Base-by-base conservation (phyloP, 305 asterid species). In the Fraxinus baroniana region DNA sequence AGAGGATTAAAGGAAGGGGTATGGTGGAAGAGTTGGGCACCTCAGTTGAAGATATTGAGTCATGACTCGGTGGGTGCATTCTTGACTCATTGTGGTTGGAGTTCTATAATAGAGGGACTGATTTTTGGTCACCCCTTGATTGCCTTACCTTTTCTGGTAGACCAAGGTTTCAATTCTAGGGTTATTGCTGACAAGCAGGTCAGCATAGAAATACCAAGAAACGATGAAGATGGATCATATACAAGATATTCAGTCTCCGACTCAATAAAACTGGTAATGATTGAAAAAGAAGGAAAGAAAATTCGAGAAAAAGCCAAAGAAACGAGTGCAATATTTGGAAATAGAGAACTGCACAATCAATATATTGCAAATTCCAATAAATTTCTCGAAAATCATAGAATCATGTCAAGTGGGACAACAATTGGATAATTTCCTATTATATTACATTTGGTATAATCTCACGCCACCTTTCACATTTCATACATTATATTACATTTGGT, bases 31-130 rank as follows among this genome's bases (percentile, higher is more conserved):
- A 68, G 20, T 17, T 87, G 90, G 85, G 87, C 86, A 36, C 85
- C 88, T 24, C 85, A 83, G 41, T 10, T 78, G 30, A 78, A 35
- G 70, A 83, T 87, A 74, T 41, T 87, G 39, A 75, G 78, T 55
- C 87, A 87, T 66, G 89, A 80, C 1, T 87, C 86, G 9, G 79
- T 84, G 9, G 89, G 87, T n/a, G 86, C 82, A 0, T 85, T 85
- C 80, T 49, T 87, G 80, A 87, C 84, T 37, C 88, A 87, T 68
- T 87, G 86, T 3, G 85, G 88, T 60, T 84, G 86, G 89, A 66
- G 85, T 28, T 84, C 87, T 2, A 26, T 44, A 0, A 57, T 87
- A 39, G 87, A 87, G 7, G 85, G 76, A 24, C 15, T 79, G 17
- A 28, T 2, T 66, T 41, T 68, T 37, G 77, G 49, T 5, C 44